phyloP scores from a whole-genome alignment of 768 basidiomycete genomes.

The Tubosaeta sp. region DNA sequence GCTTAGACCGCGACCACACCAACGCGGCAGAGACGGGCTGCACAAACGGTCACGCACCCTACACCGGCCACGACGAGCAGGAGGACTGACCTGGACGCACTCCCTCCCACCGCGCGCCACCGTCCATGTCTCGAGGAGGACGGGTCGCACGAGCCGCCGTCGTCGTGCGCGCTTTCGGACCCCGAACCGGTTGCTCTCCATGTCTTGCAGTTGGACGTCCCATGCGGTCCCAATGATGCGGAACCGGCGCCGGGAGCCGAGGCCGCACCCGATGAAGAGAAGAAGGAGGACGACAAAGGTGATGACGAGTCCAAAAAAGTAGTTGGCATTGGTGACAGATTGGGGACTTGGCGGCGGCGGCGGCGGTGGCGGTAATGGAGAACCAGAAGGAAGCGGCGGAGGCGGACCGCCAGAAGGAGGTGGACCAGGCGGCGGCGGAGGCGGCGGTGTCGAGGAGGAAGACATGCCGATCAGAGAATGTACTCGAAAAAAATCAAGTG shows the following conservation, averaged over 20 bases:
- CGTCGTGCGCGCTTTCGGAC: conserved; percentile 15
- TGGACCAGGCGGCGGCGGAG: not conserved
- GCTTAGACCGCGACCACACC: conserved; percentile 15
- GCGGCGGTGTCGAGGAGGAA: not conserved
- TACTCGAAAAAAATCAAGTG: not conserved
- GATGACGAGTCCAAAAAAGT: conserved; percentile 32
- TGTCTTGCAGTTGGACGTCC: conserved; percentile 17
- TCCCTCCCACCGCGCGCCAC: conserved; percentile 7
- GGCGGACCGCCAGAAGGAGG: not conserved
- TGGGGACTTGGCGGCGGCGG: not conserved
- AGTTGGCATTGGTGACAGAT: conserved; percentile 20
- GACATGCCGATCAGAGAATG: conserved; percentile 11
- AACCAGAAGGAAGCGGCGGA: not conserved
- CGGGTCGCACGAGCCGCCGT: conserved; percentile 15
- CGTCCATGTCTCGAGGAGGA: conserved; percentile 21
- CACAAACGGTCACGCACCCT: too few relatives aligned
- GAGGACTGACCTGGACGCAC: conserved; percentile 22
- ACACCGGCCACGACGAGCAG: not conserved
- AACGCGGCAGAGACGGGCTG: conserved; percentile 24
- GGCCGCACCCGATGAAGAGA: conserved; percentile 48
- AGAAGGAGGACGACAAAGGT: conserved; percentile 36
- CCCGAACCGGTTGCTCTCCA: conserved; percentile 5
- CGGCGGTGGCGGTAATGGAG: not conserved
- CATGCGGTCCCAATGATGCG: conserved; percentile 15
- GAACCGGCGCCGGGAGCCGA: conserved; percentile 43